These are phyloP conservation scores for Lepidopterella palustris DNA, from an alignment of 495 filamentous ascomycete genomes.

Conservation along the genomic window DNA sequence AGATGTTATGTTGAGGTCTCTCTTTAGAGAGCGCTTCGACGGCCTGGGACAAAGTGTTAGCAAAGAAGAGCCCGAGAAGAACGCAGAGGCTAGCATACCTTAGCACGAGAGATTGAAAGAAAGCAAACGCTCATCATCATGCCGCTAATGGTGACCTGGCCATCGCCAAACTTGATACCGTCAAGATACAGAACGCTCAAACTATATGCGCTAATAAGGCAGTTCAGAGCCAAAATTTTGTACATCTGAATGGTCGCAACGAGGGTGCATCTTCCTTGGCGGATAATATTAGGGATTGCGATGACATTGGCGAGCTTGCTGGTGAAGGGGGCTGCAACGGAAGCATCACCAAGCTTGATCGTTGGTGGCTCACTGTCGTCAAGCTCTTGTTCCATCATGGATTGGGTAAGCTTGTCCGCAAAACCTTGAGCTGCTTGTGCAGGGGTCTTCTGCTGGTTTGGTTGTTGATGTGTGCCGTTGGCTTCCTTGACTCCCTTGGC, in stretches of 20 bases:
- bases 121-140: slow-evolving; percentile 99
- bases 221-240: slow-evolving; percentile 98
- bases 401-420: slow-evolving; percentile 78
- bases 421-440: slow-evolving; percentile 66
- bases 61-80: background rate
- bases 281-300: slow-evolving; percentile 96
- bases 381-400: slow-evolving; percentile 85
- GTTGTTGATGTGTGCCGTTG: slow-evolving; percentile 31
- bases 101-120: slow-evolving; percentile 89
- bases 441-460: slow-evolving; percentile 45
- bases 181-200: slow-evolving; percentile 93
- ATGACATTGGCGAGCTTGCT: slow-evolving; percentile 96
- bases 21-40: slow-evolving; percentile 96
- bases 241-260: slow-evolving; percentile 99
- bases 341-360: slow-evolving; percentile 96
- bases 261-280: slow-evolving; percentile 92
- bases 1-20: slow-evolving; percentile 96
- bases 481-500: slow-evolving; percentile 36
- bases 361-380: slow-evolving; percentile 83
- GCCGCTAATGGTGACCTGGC: slow-evolving; percentile 96
- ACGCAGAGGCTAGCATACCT: slow-evolving; percentile 43
- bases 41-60: slow-evolving; percentile 44
- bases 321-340: slow-evolving; percentile 93
- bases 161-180: slow-evolving; percentile 98
- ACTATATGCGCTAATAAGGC: slow-evolving; percentile 96